Evolutionary conservation across 108 stramenopile species (phyloP), one percentile per base, ranked within the genome.

Genomic region (Pseudonitzschia pungens): DNA sequence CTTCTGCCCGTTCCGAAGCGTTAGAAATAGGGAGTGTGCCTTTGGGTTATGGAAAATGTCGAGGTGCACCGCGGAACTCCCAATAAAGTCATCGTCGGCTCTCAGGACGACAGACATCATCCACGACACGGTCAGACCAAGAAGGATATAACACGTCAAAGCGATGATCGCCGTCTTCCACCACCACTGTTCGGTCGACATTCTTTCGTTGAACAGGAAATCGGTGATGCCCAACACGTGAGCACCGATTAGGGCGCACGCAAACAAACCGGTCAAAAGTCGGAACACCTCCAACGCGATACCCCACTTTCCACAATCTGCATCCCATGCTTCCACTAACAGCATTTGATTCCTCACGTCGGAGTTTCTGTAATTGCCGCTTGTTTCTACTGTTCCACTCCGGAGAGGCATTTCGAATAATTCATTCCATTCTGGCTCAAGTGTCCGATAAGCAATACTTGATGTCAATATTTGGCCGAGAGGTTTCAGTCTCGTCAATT

Each of bases 251-350:
- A 59, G 36, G 22, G 28, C 31, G 36, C n/a, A 44, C 0, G 21
- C 45, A 8, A 50, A 29, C 22, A 27, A 22, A 24, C 31, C n/a
- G 0, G 14, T 20, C 27, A 29, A 51, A 67, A 67, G 7, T 29
- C 45, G 66, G 26, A 57, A 59, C 11, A 59, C 22, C 36, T 71
- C 53, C 12, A 59, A 40, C 1, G 42, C 27, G n/a, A 58, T 45
- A 15, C 71, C 55, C 71, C 71, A 71, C n/a, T 27, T 33, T 60
- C 71, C 71, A 42, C 32, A 53, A 2, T 71, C 71, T 22, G 71
- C 71, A 60, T 71, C 71, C 40, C 32, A 56, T 9, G 55, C 57
- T 22, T 56, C 53, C 21, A 50, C 54, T 4, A 56, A 42, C 20
- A 71, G 42, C 10, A 40, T 0, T 7, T 32, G 36, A 43, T 18